A percentile compares a stretch with the other conserved stretches of the same genome.
These are phyloP conservation scores for Sporisorium graminicola DNA, from an alignment of 1,284 basidiomycete genomes.

Conservation along the genomic window DNA sequence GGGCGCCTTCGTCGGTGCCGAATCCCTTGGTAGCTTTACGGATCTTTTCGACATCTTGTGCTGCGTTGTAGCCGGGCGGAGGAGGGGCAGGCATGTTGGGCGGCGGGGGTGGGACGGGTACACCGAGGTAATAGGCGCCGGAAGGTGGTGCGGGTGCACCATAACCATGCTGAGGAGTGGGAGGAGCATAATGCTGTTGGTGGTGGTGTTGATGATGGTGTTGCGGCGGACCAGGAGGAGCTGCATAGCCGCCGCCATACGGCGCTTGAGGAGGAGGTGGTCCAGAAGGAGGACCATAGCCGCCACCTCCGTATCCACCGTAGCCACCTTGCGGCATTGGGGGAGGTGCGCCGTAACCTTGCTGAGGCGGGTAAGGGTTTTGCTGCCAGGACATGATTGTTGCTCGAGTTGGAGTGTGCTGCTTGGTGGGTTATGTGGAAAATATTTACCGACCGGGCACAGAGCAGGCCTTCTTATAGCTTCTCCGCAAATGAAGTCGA, in stretches of 20 bases:
- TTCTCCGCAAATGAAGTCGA: background rate
- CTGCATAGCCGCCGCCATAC: constrained; percentile 33
- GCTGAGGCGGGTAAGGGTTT: constrained; percentile 44
- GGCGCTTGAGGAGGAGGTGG: constrained; percentile 35
- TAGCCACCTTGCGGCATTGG: constrained; percentile 46
- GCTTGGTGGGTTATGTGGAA: background rate
- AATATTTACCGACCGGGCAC: background rate
- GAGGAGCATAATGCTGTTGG: constrained; percentile 13
- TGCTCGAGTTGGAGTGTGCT: background rate
- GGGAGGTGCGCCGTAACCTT: constrained; percentile 49
- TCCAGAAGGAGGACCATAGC: constrained; percentile 27
- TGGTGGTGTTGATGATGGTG: constrained; percentile 14
- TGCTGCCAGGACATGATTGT: constrained; percentile 51
- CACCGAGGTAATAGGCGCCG: constrained; percentile 57
- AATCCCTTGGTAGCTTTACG: constrained; percentile 68
- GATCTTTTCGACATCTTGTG: constrained; percentile 61
- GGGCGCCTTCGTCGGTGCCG: constrained; percentile 61
- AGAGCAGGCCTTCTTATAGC: constrained; percentile 6
- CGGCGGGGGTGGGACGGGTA: constrained; percentile 60
- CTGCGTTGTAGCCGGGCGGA: constrained; percentile 62
- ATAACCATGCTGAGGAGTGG: constrained; percentile 43
- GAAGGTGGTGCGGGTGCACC: constrained; percentile 47
- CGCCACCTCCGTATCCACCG: constrained; percentile 21
- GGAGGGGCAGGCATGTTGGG: constrained; percentile 56
- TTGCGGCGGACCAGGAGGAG: constrained; percentile 39